Evolutionary conservation across 805 yeast genomes (phyloP).

Genomic region (Suhomyces sp.): DNA sequence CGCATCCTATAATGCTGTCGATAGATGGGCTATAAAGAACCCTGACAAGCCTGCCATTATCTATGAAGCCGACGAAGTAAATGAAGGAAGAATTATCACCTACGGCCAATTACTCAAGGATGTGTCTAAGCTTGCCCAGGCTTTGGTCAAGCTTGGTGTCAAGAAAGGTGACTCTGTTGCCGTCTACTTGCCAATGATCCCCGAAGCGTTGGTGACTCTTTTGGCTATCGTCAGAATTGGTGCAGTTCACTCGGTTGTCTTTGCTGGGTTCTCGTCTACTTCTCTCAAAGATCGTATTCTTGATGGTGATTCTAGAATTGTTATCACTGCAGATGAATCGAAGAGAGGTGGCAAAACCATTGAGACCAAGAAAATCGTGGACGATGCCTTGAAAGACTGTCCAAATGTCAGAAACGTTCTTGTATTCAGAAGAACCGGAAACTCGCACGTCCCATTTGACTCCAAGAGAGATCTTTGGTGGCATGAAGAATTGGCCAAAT

Average conservation of each 20-base stretch:
- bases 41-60: conserved; percentile 84
- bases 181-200: conserved; percentile 95
- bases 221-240: conserved; percentile 92
- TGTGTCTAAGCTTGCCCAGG: conserved; percentile 84
- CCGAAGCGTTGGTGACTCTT: conserved; percentile 93
- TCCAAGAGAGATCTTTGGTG: conserved; percentile 90
- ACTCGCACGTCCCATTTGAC: conserved; percentile 65
- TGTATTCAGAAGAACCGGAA: conserved; percentile 87
- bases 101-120: conserved; percentile 83
- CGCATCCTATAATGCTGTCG: conserved; percentile 92
- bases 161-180: conserved; percentile 95
- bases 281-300: conserved; percentile 86
- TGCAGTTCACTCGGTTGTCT: conserved; percentile 93
- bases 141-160: conserved; percentile 81
- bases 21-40: conserved; percentile 85
- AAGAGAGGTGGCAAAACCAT: conserved; percentile 94
- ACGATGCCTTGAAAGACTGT: conserved; percentile 80
- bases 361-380: conserved; percentile 90
- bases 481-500: conserved; percentile 84
- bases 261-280: conserved; percentile 95
- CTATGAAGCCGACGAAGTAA: conserved; percentile 92
- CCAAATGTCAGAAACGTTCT: conserved; percentile 77
- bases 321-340: conserved; percentile 93
- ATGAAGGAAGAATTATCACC: conserved; percentile 68
- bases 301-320: conserved; percentile 81